Base-by-base conservation (phyloP, 257 asterid genomes). In the Solanum chiquidenum region DNA sequence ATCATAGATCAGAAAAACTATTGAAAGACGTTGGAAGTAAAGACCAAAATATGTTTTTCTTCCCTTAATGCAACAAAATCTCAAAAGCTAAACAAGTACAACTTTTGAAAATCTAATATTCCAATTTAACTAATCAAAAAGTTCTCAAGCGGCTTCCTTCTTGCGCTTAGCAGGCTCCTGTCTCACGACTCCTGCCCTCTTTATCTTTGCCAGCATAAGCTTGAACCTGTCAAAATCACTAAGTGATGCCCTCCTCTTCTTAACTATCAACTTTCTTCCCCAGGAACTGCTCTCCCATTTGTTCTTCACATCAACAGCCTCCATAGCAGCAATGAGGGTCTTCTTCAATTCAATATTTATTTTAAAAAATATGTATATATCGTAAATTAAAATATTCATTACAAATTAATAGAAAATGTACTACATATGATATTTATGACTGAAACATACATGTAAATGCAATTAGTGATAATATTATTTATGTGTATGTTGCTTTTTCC, bases 271-370 rank as follows among this genome's bases (percentile, higher is more conserved):
- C 83, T 88, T 88, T 16, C 88, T 84, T 58, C 90, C 90, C 90
- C 88, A 88, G 9, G 91, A 89, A 84, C 91, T 89, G 35, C 85
- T 89, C 80, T 89, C 91, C 91, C 91, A 89, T 52, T 89, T 89
- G 83, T 44, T 84, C 86, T 86, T 89, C 68, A 89, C 91, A 29
- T 29, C 31, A 29, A 29, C 31, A 29, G 31, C 31, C 31, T 29
- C 31, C 31, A 29, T 29, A 29, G 31, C 31, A 29, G 31, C 31
- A 29, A 29, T 29, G 31, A 29, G 31, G 31, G 31, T 29, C 31
- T 29, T 29, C 31, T 29, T 29, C 31, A 29, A 29, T 29, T 29
- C 38, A 37, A 37, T 37, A 37, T 37, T 37, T 37, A 6, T 37
- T 9, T 37, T 1, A 37, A 37, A 37, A 37, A 37, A 37, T 37